Base-by-base conservation (phyloP, 106 monocot genomes). In the Apostasia shenzhenica region DNA sequence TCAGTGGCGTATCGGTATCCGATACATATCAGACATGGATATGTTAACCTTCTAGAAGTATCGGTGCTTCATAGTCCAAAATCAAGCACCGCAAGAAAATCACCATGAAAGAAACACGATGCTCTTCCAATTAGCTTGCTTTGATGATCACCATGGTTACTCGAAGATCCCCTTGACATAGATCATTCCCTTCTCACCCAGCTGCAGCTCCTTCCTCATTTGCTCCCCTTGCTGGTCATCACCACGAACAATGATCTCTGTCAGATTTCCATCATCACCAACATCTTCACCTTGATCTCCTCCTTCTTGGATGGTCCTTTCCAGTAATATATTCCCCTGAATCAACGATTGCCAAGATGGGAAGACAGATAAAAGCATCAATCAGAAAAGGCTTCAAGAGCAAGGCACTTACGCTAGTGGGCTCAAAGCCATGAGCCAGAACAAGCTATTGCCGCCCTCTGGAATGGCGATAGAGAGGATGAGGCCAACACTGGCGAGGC, bases 381-480 rank as follows among this genome's bases (percentile, higher is more conserved):
- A 26, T 71, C 8, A 71, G 2, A 26, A 26, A 26, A 26, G 26
- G 26, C 26, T 26, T 26, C 26, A 26, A 26, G 26, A 26, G 26
- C 40, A 12, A 39, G n/a, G 3, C 38, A 76, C 89, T 67, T 73
- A 94, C 90, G 94, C 90, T 8, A 83, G 69, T 5, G 94, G 94
- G 72, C 94, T 91, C 38, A 95, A 49, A 55, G 64, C 56, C 6
- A 81, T 95, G 2, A 95, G 77, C 88, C 85, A 88, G 53, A 95
- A 95, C 95, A 91, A 95, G 82, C 84, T 88, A 70, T 91, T 95
- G 41, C 95, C 95, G 43, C 91, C 95, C 64, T 91, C 86, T 3
- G 95, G 91, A 45, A 95, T 69, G 6, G 95, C 73, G 56, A 95
- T 95, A 52, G 95, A 88, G 67, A 95, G 91, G 44, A 95, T 91